A percentile compares a stretch with the other conserved stretches of the same genome.
phyloP scores from a whole-genome alignment of 2,329 filamentous ascomycete species.

The Aspergillus thermomutatus region DNA sequence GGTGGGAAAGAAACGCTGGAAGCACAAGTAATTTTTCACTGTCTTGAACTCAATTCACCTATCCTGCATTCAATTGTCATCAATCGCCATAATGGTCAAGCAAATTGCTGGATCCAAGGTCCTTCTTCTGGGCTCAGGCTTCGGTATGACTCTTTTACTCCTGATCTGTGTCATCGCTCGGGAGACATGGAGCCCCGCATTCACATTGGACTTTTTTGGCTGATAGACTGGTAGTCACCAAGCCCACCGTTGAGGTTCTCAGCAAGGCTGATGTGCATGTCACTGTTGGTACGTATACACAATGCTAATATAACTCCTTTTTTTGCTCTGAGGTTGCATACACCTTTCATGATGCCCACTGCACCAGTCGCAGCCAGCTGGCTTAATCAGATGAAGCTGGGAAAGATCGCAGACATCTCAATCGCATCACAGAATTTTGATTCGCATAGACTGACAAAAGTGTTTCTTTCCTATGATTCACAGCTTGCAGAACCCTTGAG shows the following conservation, averaged over 20 bases:
- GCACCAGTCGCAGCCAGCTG: neutral
- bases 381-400: neutral
- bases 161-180: neutral
- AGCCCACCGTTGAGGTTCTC: constrained; percentile 63
- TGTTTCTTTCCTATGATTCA: neutral
- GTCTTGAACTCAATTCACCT: constrained; percentile 13
- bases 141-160: constrained; percentile 25
- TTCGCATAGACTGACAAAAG: neutral
- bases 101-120: constrained; percentile 38
- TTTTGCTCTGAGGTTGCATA: neutral
- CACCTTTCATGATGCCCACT: neutral
- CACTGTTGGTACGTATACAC: constrained; percentile 57
- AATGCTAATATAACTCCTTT: neutral
- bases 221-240: constrained; percentile 46
- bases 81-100: constrained; percentile 33
- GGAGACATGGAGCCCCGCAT: constrained; percentile 10
- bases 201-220: constrained; percentile 5
- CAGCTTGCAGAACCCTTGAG: constrained; percentile 78
- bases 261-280: constrained; percentile 59
- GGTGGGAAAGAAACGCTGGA: neutral
- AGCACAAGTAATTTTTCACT: constrained; percentile 5
- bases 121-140: constrained; percentile 37
- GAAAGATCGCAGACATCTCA: neutral
- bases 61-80: neutral
- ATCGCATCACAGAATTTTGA: neutral